These are phyloP conservation scores for Toxoplasma gondii DNA, from an alignment of 169 alveolate genomes.

Conservation along the genomic window DNA sequence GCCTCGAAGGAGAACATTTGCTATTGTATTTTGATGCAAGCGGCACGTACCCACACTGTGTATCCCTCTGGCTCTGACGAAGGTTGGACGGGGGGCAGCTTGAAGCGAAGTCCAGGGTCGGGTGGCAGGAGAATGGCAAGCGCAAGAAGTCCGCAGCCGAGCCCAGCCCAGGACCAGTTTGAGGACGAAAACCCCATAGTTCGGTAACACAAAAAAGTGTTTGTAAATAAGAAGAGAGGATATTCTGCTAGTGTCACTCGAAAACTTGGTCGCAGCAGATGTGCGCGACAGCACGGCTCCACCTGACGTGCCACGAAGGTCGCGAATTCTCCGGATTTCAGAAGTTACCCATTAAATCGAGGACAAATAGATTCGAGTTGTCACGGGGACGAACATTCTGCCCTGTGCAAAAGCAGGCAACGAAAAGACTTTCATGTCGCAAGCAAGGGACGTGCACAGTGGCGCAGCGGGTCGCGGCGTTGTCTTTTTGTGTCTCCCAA, in stretches of 20 bases:
- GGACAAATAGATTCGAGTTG: too few relatives aligned
- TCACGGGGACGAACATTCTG: too few relatives aligned
- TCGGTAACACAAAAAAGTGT: background rate
- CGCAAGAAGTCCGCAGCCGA: conserved; percentile 3
- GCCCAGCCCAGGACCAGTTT: conserved; percentile 28
- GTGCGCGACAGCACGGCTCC: too few relatives aligned
- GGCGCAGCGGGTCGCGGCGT: too few relatives aligned
- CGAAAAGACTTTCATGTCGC: too few relatives aligned
- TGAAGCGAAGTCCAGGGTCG: conserved; percentile 9
- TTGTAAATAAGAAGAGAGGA: background rate
- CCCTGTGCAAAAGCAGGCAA: too few relatives aligned
- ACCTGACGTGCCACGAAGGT: too few relatives aligned
- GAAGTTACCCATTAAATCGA: too few relatives aligned
- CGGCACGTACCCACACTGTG: conserved; percentile 1
- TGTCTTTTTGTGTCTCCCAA: too few relatives aligned
- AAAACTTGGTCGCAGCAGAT: background rate
- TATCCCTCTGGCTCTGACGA: background rate
- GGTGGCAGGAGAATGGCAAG: background rate
- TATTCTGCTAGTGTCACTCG: background rate
- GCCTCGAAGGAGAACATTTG: too few relatives aligned
- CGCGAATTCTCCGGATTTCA: too few relatives aligned
- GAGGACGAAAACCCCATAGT: background rate
- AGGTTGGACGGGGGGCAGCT: background rate
- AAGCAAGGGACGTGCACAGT: too few relatives aligned
- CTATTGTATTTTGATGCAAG: background rate